Evolutionary conservation across 2,329 filamentous ascomycete genomes (phyloP), one percentile per base, ranked within the genome.

Genomic region (Pseudogymnoascus verrucosus): DNA sequence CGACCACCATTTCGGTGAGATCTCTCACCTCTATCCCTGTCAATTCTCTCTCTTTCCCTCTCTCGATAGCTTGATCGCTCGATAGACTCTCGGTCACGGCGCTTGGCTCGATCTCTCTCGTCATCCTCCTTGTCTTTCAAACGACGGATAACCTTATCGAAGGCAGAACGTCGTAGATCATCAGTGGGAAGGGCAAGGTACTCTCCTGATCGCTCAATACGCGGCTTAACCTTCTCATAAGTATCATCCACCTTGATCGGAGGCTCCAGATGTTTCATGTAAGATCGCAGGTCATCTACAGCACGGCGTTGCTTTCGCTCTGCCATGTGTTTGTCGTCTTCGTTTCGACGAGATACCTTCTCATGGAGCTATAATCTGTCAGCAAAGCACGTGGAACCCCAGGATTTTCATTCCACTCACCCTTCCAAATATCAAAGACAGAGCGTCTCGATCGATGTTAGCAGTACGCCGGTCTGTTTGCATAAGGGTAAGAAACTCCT

Each of bases 61-160:
- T 78, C 76, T 34, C 78, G 77, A 63, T 78, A 77, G 63, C 77
- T 69, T 47, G 74, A 62, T 69, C 75, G 64, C 67, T 74, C 67
- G 61, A 73, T 84, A 57, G 79, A 81, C 65, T 78, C 79, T 67
- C 83, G 82, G 40, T 87, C 84, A 62, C 83, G 80, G 62, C 84
- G 83, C 65, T 83, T 81, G 61, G 80, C 78, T 66, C 83, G 81
- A 64, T 87, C 84, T 64, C 84, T 84, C 65, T 96, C 92, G 67
- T 96, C 91, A 63, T 96, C 90, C 69, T 96, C 90, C 73, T 93
- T 93, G 70, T 98, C 93, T 73, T 88, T 90, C n/a, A 97, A 80
- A 61, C 95, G 90, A 66, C 90, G 89, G 69, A 97, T 87, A 71
- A 92, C 86, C 77, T 96, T 98, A 64, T 97, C 93, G 77, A 97